Evolutionary conservation across 805 yeast genomes (phyloP).

Genomic region (Candida sanyiensis): DNA sequence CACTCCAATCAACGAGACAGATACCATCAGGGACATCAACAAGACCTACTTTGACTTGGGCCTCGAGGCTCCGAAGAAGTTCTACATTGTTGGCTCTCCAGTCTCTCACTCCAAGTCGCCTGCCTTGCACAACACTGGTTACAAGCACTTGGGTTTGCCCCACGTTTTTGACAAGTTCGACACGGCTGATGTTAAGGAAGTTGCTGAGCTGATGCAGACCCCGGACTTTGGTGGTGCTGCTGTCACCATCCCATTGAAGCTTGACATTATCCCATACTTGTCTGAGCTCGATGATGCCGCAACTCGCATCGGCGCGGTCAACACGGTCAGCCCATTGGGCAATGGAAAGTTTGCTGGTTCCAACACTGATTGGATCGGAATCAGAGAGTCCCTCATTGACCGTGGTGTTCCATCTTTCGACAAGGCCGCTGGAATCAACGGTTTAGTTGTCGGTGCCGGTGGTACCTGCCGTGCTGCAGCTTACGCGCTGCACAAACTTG

Average conservation of each 20-base stretch:
- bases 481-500: slow-evolving; percentile 74
- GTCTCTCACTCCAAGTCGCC: slow-evolving; percentile 88
- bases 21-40: slow-evolving; percentile 63
- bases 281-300: slow-evolving; percentile 73
- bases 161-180: slow-evolving; percentile 63
- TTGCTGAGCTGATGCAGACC: slow-evolving; percentile 43
- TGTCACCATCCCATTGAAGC: slow-evolving; percentile 88
- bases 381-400: slow-evolving; percentile 56
- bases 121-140: slow-evolving; percentile 74
- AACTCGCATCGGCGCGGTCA: slow-evolving; percentile 83
- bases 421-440: slow-evolving; percentile 35
- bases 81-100: slow-evolving; percentile 77
- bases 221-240: slow-evolving; percentile 86
- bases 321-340: slow-evolving; percentile 63
- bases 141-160: slow-evolving; percentile 70
- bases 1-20: slow-evolving; percentile 77
- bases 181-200: slow-evolving; percentile 55
- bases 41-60: slow-evolving; percentile 54
- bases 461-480: slow-evolving; percentile 96
- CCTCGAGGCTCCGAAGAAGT: slow-evolving; percentile 49
- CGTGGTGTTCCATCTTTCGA: slow-evolving; percentile 50
- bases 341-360: slow-evolving; percentile 61
- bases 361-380: slow-evolving; percentile 96
- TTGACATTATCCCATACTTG: slow-evolving; percentile 67
- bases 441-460: slow-evolving; percentile 92